These are phyloP conservation scores for Brasilioporus rufonigricans DNA, from an alignment of 768 basidiomycete species.

Conservation along the genomic window DNA sequence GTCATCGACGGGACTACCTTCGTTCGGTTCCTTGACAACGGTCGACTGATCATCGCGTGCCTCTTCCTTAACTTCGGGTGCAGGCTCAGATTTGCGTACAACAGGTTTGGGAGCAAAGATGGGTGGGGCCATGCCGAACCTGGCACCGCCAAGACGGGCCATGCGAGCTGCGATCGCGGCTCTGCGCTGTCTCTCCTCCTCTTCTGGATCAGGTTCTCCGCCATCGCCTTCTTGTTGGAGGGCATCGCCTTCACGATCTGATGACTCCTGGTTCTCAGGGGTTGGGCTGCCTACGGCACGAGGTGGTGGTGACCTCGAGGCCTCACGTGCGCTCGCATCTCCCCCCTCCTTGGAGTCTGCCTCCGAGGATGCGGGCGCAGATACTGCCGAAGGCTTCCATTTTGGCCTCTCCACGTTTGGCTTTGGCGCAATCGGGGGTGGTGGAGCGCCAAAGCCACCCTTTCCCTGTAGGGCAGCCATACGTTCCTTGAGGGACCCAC, in stretches of 20 bases:
- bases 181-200: constrained; percentile 72
- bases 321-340: constrained; percentile 22
- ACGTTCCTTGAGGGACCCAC: constrained; percentile 83
- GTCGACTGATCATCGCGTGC: constrained; percentile 1
- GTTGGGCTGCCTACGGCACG: constrained; percentile 17
- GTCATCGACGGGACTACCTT: constrained; percentile 16
- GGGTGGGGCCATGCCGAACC: constrained; percentile 77
- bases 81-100: constrained; percentile 29
- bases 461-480: constrained; percentile 92
- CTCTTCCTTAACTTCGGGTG: constrained; percentile 26
- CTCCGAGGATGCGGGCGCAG: constrained; percentile 36
- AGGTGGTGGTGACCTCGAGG: constrained; percentile 37
- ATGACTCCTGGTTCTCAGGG: constrained; percentile 12
- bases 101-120: constrained; percentile 59
- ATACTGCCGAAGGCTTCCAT: constrained; percentile 73
- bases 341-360: constrained; percentile 41
- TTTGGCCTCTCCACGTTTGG: constrained; percentile 68
- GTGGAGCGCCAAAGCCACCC: constrained; percentile 66
- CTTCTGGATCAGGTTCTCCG: constrained; percentile 48
- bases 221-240: constrained; percentile 20
- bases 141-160: constrained; percentile 87
- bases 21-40: constrained; percentile 7
- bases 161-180: constrained; percentile 90
- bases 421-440: constrained; percentile 47
- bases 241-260: constrained; percentile 29